Evolutionary conservation across 495 filamentous ascomycete genomes (phyloP).

Genomic region (Xylaria bambusicola): DNA sequence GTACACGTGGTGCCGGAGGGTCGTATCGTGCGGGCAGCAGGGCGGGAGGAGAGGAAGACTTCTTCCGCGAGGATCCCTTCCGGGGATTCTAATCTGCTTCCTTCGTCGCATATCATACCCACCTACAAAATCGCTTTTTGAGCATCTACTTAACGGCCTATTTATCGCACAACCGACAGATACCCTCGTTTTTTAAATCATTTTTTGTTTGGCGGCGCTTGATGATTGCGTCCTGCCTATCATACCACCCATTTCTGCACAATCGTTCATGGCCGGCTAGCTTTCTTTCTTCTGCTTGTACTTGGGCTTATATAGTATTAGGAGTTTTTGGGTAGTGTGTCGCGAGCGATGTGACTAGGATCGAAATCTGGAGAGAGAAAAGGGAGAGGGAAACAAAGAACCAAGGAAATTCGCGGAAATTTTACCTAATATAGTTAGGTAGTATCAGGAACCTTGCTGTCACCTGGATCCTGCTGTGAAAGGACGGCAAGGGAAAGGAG

Average conservation of each 20-base stretch:
- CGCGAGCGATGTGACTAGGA: background rate
- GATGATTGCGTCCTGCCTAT: too few relatives aligned
- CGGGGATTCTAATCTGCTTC: slow-evolving; percentile 43
- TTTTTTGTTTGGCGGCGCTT: background rate
- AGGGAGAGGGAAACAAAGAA: background rate
- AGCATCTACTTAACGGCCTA: too few relatives aligned
- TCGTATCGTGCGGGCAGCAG: slow-evolving; percentile 36
- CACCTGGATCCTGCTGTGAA: background rate
- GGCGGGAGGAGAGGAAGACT: slow-evolving; percentile 44
- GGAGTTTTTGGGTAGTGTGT: slow-evolving; percentile 8
- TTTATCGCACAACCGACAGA: slow-evolving; percentile 1
- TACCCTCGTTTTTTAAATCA: slow-evolving; percentile 12
- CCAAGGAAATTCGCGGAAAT: too few relatives aligned
- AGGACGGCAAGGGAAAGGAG: background rate
- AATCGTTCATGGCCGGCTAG: too few relatives aligned
- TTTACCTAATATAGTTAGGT: too few relatives aligned
- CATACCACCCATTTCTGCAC: background rate
- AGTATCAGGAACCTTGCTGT: too few relatives aligned
- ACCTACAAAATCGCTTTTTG: too few relatives aligned
- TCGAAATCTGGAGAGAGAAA: background rate
- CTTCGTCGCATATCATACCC: too few relatives aligned
- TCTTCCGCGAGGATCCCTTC: slow-evolving; percentile 50
- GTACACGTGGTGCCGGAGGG: slow-evolving; percentile 42
- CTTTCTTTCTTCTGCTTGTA: too few relatives aligned
- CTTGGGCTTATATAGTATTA: background rate